Base-by-base conservation (phyloP, 805 yeast species). In the Yarrowia bubula region DNA sequence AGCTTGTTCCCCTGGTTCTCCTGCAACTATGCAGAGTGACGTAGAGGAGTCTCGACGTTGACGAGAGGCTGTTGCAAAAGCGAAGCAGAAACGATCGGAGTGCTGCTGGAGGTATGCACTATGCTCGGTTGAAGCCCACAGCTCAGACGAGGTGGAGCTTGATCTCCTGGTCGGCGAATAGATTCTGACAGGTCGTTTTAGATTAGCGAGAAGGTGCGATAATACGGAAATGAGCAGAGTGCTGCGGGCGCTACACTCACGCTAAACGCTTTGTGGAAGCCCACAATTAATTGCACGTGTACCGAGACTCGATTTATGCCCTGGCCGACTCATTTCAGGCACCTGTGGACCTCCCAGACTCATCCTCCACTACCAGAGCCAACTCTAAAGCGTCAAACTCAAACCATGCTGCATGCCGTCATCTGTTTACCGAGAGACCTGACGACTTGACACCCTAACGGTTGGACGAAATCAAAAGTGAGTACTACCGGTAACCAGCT, bases 1-100 rank as follows among this genome's bases (percentile, higher is more conserved):
- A 51, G 60, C 44, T 51, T 51, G 44, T 51, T 51, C 60, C 60
- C 60, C 60, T 51, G 60, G 43, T 51, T 51, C 60, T 22, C 60
- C 60, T 51, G 60, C 60, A 51, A 37, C 9, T 28, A 51, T 51
- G 60, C 60, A 51, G 15, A 10, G 60, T 51, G 60, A 51, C 60
- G 60, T 51, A 37, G 17, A 14, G 7, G 43, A 22, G 28, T 22
- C 28, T 22, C 28, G 28, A 22, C 28, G 28, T 22, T 22, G 28
- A 22, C 5, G 28, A 22, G 28, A 22, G 28, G 28, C 28, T 22
- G 28, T 22, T 22, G 28, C 28, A 22, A 22, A n/a, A 22, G 28
- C 28, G 28, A 22, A 22, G 28, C 28, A 22, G 28, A 22, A 22
- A 22, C 28, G 28, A 22, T 3, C 28, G 3, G 28, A 3, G 28